phyloP scores from a whole-genome alignment of 2,329 filamentous ascomycete genomes.

The Trichophyton rubrum region DNA sequence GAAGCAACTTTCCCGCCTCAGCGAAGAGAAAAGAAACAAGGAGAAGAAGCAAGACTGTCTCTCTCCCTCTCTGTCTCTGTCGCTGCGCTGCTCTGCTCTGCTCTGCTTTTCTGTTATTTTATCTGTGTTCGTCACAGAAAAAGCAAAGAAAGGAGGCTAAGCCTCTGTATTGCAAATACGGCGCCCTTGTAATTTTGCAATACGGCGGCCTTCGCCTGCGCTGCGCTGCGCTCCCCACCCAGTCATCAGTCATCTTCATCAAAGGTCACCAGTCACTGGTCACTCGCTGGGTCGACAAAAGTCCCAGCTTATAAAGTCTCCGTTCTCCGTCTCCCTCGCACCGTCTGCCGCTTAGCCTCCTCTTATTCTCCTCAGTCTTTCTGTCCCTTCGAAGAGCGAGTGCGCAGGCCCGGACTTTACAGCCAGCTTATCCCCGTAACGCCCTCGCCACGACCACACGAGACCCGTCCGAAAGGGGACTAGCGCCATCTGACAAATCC shows the following conservation, averaged over 20 bases:
- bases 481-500: neutral
- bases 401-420: neutral
- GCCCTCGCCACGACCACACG: neutral
- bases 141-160: neutral
- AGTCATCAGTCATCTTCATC: neutral
- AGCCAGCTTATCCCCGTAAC: neutral
- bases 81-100: no score
- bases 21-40: neutral
- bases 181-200: neutral
- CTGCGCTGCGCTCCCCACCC: neutral
- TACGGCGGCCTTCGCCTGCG: neutral
- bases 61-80: no score
- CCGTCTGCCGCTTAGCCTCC: neutral
- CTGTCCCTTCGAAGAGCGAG: conserved; percentile 1
- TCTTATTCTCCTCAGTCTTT: conserved; percentile 1
- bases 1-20: neutral
- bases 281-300: neutral
- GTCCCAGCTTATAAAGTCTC: neutral
- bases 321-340: neutral
- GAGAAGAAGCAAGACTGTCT: neutral
- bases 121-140: neutral
- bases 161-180: neutral
- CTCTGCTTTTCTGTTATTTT: no score
- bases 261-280: neutral
- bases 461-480: neutral